Conservation (phyloP, 129 eudicot genomes). For the Pseudognaphalium luteoalbum region DNA sequence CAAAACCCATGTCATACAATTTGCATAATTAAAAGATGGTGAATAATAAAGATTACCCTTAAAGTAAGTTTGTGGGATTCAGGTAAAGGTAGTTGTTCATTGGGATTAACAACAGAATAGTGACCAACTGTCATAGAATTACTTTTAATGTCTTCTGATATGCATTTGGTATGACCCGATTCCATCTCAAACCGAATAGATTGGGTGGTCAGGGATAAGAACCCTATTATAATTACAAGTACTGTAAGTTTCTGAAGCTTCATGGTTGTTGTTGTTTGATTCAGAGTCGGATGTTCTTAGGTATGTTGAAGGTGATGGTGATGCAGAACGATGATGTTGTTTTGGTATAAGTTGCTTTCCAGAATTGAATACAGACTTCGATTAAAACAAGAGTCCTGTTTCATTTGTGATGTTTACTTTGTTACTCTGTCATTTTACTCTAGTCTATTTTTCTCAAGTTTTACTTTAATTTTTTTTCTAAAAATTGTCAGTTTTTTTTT, state of each 20-base stretch:
- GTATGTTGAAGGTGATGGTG: constrained; percentile 18
- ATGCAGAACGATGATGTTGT: constrained; percentile 14
- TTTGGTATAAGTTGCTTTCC: constrained; percentile 8
- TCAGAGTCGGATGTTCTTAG: constrained; percentile 11
- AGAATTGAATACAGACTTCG: constrained; percentile 2
- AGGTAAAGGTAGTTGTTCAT: constrained; percentile 65
- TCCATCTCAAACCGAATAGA: constrained; percentile 81
- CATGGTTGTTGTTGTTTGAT: constrained; percentile 9
- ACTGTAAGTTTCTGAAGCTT: constrained; percentile 24
- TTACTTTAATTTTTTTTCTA: no score
- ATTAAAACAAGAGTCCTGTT: neutral
- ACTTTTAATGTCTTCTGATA: constrained; percentile 79
- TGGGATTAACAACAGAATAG: constrained; percentile 70
- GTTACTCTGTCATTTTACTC: no score
- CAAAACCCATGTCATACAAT: no score
- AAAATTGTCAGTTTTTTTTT: no score
- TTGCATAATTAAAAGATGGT: no score
- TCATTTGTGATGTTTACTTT: no score
- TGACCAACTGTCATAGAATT: constrained; percentile 89
- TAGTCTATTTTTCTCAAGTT: no score
- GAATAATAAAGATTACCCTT: constrained; percentile 49
- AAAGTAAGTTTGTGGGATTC: constrained; percentile 82
- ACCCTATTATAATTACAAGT: constrained; percentile 25
- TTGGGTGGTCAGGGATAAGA: constrained; percentile 39
- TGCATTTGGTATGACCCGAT: constrained; percentile 85